These are phyloP conservation scores for Pseudotulostoma volvatum DNA, from an alignment of 495 filamentous ascomycete species.

Conservation along the genomic window DNA sequence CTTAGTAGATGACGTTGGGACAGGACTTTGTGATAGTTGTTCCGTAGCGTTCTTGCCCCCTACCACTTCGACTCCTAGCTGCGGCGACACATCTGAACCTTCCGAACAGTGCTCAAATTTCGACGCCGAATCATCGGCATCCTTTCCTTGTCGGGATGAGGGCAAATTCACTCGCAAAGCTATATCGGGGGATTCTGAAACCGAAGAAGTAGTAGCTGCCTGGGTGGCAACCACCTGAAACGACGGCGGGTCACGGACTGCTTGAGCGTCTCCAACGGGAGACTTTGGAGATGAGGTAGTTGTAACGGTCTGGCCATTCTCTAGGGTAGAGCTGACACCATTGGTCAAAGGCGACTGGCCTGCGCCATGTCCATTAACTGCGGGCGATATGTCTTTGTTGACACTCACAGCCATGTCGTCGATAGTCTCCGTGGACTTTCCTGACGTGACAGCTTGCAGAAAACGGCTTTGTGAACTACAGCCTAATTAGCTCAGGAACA, in stretches of 20 bases:
- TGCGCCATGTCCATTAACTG: constrained; percentile 19
- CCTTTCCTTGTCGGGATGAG: not conserved
- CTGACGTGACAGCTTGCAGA: too few species aligned
- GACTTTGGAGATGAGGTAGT: constrained; percentile 24
- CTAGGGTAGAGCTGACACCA: constrained; percentile 7
- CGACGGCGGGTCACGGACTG: not conserved
- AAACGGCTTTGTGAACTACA: too few species aligned
- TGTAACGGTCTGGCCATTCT: constrained; percentile 1
- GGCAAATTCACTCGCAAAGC: not conserved
- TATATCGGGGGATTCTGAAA: not conserved
- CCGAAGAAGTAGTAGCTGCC: too few species aligned
- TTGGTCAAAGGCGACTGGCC: constrained; percentile 13
- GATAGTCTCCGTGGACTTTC: too few species aligned
- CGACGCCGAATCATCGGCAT: not conserved
- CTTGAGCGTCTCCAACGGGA: not conserved
- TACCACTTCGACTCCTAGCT: not conserved
- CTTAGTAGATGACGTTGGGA: not conserved
- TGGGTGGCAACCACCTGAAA: too few species aligned
- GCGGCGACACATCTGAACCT: not conserved
- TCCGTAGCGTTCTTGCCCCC: too few species aligned
- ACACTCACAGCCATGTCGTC: constrained; percentile 2
- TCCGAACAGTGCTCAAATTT: not conserved
- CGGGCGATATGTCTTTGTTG: constrained; percentile 1
- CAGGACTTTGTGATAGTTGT: too few species aligned
- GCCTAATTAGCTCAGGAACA: too few species aligned